These are phyloP conservation scores for Neurospora sp. DNA, from an alignment of 2,329 filamentous ascomycete species.

Conservation along the genomic window DNA sequence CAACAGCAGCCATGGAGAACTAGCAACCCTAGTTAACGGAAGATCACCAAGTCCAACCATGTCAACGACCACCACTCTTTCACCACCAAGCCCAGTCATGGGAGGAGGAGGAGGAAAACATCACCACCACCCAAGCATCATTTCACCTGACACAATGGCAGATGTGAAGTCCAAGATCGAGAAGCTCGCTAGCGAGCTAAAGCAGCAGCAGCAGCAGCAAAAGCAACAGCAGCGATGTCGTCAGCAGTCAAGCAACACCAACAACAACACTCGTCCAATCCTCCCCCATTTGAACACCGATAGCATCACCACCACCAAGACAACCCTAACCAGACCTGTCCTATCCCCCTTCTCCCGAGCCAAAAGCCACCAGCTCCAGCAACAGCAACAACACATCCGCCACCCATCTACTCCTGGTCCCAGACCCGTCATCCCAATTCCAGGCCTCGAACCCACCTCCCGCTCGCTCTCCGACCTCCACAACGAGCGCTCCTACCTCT, in stretches of 20 bases:
- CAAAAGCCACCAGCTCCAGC: neutral
- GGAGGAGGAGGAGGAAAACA: neutral
- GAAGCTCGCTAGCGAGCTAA: neutral
- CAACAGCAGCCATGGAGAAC: neutral
- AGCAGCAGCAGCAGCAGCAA: neutral
- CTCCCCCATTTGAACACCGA: neutral
- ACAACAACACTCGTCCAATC: neutral
- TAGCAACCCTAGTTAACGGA: neutral
- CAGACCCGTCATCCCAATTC: conserved; percentile 8
- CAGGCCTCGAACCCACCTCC: conserved; percentile 22
- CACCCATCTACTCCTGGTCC: neutral
- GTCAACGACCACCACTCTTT: neutral
- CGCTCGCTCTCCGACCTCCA: conserved; percentile 33
- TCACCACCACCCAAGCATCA: neutral
- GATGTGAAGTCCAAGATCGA: neutral
- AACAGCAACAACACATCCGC: neutral
- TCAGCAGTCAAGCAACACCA: neutral
- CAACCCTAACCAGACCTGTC: neutral
- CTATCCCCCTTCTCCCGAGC: neutral
- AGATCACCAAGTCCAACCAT: neutral
- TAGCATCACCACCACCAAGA: neutral
- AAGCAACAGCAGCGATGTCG: neutral
- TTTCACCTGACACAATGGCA: neutral
- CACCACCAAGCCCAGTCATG: neutral
- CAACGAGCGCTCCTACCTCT: conserved; percentile 37